Evolutionary conservation across 768 basidiomycete genomes (phyloP), one percentile per base, ranked within the genome.

Genomic region (Pulveroboletus frians): DNA sequence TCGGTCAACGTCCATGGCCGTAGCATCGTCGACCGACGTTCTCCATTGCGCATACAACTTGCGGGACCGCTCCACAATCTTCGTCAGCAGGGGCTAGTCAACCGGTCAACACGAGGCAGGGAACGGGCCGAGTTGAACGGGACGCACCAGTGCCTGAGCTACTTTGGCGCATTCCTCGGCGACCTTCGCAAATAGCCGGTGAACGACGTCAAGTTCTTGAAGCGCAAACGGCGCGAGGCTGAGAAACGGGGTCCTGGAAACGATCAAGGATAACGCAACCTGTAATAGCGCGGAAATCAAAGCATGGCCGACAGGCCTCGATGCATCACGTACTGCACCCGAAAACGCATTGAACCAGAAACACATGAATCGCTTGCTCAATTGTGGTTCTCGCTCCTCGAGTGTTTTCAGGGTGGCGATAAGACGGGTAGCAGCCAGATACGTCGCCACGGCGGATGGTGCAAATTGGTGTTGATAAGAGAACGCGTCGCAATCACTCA

Each of bases 281-380:
- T 82, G 17, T 35, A n/a, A 35, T 35, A 34, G 29, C 15, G 21
- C 36, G 43, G 35, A 43, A 17, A 43, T 48, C 54, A 49, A 43
- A 26, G 13, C 36, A 34, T 20, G 39, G 36, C 31, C 7, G 21
- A 9, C 39, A 39, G 27, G 26, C 32, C 34, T 40, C 5, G 32
- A 43, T 18, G 14, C 13, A 52, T 37, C 72, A 39, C 83, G 66
- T 62, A 85, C 85, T 50, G 81, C 81, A 8, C 82, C 82, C 38
- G 85, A 85, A 62, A 85, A 85, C 17, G 78, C 73, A 58, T 88
- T 85, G 50, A 83, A 82, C 85, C 86, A 89, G 57, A 85, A 80
- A 61, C 80, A 77, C 64, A 84, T 74, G 55, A 85, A 83, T 27
- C 86, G 75, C 44, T 76, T 76, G 53, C 78, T 80, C 43, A 87